Evolutionary conservation across 108 stramenopile species (phyloP).

Genomic region (Schizochytrium sp.): DNA sequence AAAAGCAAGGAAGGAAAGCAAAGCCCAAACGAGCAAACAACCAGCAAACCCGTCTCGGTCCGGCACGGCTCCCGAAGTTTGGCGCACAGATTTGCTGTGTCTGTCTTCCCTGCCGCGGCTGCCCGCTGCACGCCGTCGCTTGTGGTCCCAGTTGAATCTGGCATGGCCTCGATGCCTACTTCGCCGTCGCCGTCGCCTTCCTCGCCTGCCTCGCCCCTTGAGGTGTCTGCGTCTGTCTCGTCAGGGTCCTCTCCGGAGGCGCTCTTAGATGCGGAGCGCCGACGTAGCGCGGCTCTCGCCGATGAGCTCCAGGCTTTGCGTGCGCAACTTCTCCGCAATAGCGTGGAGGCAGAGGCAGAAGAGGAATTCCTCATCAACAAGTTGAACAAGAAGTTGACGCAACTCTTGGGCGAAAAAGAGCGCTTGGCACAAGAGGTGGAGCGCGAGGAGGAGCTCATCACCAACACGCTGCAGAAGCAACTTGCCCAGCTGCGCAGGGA

Average conservation of each 20-base stretch:
- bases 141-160: too few relatives aligned
- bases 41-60: too few relatives aligned
- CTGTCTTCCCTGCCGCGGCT: too few relatives aligned
- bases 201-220: not conserved
- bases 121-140: too few relatives aligned
- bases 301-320: slow-evolving; percentile 22
- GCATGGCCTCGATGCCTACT: too few relatives aligned
- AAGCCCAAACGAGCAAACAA: too few relatives aligned
- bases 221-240: slow-evolving; percentile 2
- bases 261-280: slow-evolving; percentile 26
- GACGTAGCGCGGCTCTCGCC: slow-evolving; percentile 16
- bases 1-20: too few relatives aligned
- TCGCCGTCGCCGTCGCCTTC: too few relatives aligned
- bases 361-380: slow-evolving; percentile 59
- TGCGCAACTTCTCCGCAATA: not conserved
- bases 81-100: too few relatives aligned
- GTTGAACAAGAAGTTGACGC: slow-evolving; percentile 33
- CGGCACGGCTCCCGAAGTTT: too few relatives aligned
- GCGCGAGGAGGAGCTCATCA: slow-evolving; percentile 61
- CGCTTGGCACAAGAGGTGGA: slow-evolving; percentile 45
- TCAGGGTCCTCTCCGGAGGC: slow-evolving; percentile 1
- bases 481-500: slow-evolving; percentile 55
- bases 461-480: slow-evolving; percentile 46
- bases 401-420: slow-evolving; percentile 55
- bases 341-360: slow-evolving; percentile 51